Conservation (phyloP, 345 rosid genomes). For the Schrenkiella parvula region DNA sequence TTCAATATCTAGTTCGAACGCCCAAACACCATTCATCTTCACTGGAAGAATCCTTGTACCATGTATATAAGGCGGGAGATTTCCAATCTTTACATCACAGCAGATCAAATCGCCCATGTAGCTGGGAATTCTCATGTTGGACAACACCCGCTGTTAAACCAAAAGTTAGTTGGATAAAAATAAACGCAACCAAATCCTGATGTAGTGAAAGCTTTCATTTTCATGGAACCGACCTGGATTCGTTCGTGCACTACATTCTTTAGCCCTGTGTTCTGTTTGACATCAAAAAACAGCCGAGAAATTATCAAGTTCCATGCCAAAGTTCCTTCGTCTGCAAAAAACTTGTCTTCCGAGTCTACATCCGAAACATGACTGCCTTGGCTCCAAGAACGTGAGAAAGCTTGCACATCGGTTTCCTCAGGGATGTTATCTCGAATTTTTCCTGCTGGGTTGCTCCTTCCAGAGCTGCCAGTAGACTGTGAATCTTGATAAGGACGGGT, state of each 20-base stretch:
- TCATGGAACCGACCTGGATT: slow-evolving; percentile 57
- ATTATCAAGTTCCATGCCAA: slow-evolving; percentile 78
- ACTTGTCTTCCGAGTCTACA: slow-evolving; percentile 57
- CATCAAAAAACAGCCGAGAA: slow-evolving; percentile 83
- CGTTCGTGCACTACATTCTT: slow-evolving; percentile 49
- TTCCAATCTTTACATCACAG: slow-evolving; percentile 53
- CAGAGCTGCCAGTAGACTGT: slow-evolving; percentile 29
- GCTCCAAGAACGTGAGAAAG: slow-evolving; percentile 42
- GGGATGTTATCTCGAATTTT: slow-evolving; percentile 34
- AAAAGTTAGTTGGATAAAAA: neutral
- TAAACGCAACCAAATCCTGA: neutral
- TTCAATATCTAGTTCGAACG: slow-evolving; percentile 83
- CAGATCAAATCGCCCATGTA: slow-evolving; percentile 83
- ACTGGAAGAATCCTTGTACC: slow-evolving; percentile 65
- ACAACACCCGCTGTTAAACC: slow-evolving; percentile 60
- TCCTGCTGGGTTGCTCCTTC: slow-evolving; percentile 31
- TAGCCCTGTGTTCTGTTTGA: slow-evolving; percentile 44
- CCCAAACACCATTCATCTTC: slow-evolving; percentile 86
- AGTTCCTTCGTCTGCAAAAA: slow-evolving; percentile 73
- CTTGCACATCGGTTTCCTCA: slow-evolving; percentile 42
- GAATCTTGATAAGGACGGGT: slow-evolving; percentile 45
- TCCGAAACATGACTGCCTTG: slow-evolving; percentile 55
- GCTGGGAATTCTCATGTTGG: slow-evolving; percentile 79
- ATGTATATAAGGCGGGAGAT: slow-evolving; percentile 80
- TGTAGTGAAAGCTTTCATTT: neutral